Evolutionary conservation across 352 stramenopile species (phyloP).

Genomic region (Pelagophyceae sp.): DNA sequence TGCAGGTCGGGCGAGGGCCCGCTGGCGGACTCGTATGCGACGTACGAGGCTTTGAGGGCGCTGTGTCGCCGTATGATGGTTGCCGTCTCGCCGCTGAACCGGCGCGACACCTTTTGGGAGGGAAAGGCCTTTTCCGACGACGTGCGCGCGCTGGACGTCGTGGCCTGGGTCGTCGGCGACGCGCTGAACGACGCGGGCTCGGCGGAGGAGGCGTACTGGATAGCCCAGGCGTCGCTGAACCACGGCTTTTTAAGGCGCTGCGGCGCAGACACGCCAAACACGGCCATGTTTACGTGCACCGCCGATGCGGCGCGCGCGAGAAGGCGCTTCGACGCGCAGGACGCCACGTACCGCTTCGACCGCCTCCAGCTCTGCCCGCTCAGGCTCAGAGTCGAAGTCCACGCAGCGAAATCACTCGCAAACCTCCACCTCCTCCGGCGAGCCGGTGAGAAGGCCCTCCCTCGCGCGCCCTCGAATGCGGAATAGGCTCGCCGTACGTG

Average conservation of each 20-base stretch:
- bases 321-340: not conserved
- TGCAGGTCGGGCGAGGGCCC: not conserved
- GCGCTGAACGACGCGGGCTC: not conserved
- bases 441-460: too few relatives aligned
- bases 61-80: not conserved
- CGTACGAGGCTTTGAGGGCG: not conserved
- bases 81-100: not conserved
- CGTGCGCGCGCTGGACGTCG: not conserved
- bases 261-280: not conserved
- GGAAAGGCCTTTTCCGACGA: not conserved
- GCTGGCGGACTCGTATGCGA: not conserved
- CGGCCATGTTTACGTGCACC: not conserved
- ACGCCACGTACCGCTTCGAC: constrained; percentile 7
- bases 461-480: too few relatives aligned
- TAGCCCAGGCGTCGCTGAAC: not conserved
- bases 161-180: constrained; percentile 1
- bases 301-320: not conserved
- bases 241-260: constrained; percentile 3
- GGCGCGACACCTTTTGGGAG: not conserved
- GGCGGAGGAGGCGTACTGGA: constrained; percentile 4
- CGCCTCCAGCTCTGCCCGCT: not conserved
- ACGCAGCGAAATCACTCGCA: not conserved
- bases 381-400: not conserved
- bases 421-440: constrained; percentile 6
- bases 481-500: constrained; percentile 10